Evolutionary conservation across 2,329 filamentous ascomycete genomes (phyloP), one percentile per base, ranked within the genome.

Genomic region (Trichoderma semiorbis): DNA sequence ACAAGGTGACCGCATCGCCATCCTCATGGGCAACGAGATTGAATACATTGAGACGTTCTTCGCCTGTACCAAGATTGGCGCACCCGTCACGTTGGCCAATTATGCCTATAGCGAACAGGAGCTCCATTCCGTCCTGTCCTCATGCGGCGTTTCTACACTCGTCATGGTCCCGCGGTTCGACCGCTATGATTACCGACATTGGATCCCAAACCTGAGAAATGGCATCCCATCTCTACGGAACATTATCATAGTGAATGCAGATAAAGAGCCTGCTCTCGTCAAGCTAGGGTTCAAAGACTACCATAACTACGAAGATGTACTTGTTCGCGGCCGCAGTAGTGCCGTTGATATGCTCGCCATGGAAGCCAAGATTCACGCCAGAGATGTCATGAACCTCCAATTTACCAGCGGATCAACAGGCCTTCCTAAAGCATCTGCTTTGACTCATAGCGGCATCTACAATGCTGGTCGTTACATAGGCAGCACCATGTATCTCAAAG

Each of bases 1-100:
- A 10, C 34, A 47, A 50, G 68, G 43, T 5, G 43, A 43, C 26
- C 57, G 68, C 32, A 62, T 70, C n/a, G 68, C 68, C 7, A 70
- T 70, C 36, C 58, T 61, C 58, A 61, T 70, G 58, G 68, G 68
- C 30, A 70, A 70, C n/a, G 58, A 62, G n/a, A 28, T 63, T n/a
- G 58, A 70, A 26, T 70, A 70, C 16, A 64, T 70, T 1, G 68
- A 64, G 3, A 24, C 58, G 1, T 70, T 39, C 16, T 70, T 65
- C 28, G 62, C 62, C 1, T 65, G 43, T 4, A 65, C 62, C 18
- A 65, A 65, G 43, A 39, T 65, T 16, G 62, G 62, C 28, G 62
- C 62, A 3, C 62, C 62, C 12, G 62, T 65, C 43, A 65, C 62
- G 2, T 5, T 65, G 12, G 62, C 62, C 21, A 65, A 65, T 32